Percentiles rank a stretch among this genome's conserved stretches.
These are phyloP conservation scores for Fusarium sp. DNA, from an alignment of 2,329 filamentous ascomycete genomes.

Conservation along the genomic window DNA sequence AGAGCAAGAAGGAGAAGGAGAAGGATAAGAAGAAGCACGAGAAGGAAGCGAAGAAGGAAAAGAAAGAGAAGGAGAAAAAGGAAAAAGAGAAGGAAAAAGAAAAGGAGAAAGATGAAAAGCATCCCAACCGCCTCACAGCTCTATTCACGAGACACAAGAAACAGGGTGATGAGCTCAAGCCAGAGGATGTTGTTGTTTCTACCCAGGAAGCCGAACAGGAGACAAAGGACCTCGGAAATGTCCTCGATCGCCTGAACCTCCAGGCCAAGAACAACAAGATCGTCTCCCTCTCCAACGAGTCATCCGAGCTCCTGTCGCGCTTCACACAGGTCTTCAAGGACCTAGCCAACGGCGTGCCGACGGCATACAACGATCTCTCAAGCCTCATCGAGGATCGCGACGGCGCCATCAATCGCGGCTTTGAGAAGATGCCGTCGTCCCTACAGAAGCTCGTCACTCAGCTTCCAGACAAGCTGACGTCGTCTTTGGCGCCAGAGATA, in stretches of 20 bases:
- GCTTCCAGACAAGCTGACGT: conserved; percentile 84
- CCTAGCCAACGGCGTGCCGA: conserved; percentile 90
- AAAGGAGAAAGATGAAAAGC: conserved; percentile 49
- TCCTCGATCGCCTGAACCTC: conserved; percentile 88
- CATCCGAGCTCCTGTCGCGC: conserved; percentile 80
- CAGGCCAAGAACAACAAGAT: conserved; percentile 87
- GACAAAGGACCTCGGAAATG: conserved; percentile 78
- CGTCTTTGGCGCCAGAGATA: conserved; percentile 82
- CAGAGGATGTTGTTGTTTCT: conserved; percentile 57
- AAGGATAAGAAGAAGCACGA: conserved; percentile 25
- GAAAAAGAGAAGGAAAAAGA: conserved; percentile 46
- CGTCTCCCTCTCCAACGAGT: conserved; percentile 86
- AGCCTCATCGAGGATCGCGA: conserved; percentile 71
- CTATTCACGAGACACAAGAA: conserved; percentile 56
- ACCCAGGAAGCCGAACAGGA: conserved; percentile 61
- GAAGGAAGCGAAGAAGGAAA: conserved; percentile 19
- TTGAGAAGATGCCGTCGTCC: conserved; percentile 78
- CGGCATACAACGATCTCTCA: conserved; percentile 90
- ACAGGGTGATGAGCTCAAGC: conserved; percentile 51
- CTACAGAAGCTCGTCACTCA: conserved; percentile 88
- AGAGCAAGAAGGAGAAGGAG: conserved; percentile 47
- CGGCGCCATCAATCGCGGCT: conserved; percentile 69
- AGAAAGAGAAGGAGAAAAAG: conserved; percentile 43
- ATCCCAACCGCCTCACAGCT: conserved; percentile 51
- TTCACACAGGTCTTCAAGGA: conserved; percentile 96